A percentile compares a stretch with the other conserved stretches of the same genome.
Conservation (phyloP, 2,329 filamentous ascomycete species). For the Clarireedia sp. region DNA sequence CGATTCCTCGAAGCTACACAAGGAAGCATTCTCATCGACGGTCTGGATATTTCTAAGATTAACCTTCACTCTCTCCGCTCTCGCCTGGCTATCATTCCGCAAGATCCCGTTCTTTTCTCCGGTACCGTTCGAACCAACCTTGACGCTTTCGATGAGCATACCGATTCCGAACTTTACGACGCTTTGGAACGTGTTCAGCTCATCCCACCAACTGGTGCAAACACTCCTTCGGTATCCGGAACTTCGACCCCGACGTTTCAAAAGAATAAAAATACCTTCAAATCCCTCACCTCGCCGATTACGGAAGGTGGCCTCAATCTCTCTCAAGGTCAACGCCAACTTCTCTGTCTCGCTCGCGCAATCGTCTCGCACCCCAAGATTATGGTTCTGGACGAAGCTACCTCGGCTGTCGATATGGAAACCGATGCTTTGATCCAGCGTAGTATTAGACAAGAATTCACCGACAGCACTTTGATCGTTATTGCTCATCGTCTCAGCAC, state of each 20-base stretch:
- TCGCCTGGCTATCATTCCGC: conserved; percentile 73
- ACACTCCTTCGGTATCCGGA: conserved; percentile 32
- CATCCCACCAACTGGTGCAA: conserved; percentile 13
- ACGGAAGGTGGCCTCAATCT: conserved; percentile 68
- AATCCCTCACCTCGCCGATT: conserved; percentile 52
- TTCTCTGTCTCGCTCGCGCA: conserved; percentile 65
- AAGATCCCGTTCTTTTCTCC: conserved; percentile 75
- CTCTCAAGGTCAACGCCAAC: conserved; percentile 68
- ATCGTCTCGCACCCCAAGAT: conserved; percentile 67
- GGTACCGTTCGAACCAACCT: conserved; percentile 71
- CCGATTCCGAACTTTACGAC: conserved; percentile 60
- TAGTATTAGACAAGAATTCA: conserved; percentile 64
- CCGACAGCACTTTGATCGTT: conserved; percentile 59
- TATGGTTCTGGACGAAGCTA: conserved; percentile 76
- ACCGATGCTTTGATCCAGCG: conserved; percentile 69
- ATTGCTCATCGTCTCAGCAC: conserved; percentile 71
- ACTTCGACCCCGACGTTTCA: conserved; percentile 24
- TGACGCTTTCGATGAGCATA: conserved; percentile 66
- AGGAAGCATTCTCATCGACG: conserved; percentile 63
- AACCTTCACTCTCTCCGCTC: conserved; percentile 62
- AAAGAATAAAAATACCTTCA: conserved; percentile 58
- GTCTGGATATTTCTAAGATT: conserved; percentile 65
- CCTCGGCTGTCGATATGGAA: conserved; percentile 68
- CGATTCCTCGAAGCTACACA: conserved; percentile 64
- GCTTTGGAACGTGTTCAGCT: conserved; percentile 65